These are phyloP conservation scores for Lodderomyces oxycetoniae DNA, from an alignment of 1,139 yeast species.

Conservation along the genomic window DNA sequence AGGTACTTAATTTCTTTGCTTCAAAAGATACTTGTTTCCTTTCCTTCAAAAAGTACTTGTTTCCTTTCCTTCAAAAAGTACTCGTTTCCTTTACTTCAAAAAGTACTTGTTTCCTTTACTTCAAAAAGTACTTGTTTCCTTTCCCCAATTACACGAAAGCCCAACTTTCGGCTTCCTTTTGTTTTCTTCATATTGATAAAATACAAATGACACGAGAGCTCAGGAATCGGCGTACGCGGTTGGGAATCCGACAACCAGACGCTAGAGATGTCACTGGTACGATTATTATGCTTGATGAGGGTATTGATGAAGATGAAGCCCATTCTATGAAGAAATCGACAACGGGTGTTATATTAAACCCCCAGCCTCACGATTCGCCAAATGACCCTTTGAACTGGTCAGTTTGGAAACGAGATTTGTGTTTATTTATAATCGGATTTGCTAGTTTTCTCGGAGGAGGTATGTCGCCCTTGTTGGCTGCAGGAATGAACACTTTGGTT, in stretches of 20 bases:
- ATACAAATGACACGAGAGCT: too few relatives aligned
- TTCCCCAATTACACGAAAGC: too few relatives aligned
- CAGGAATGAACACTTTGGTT: constrained; percentile 45
- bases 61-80: too few relatives aligned
- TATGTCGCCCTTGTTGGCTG: constrained; percentile 57
- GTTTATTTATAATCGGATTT: constrained; percentile 50
- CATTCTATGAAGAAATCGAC: constrained; percentile 37
- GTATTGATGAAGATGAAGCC: constrained; percentile 13
- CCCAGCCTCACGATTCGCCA: constrained; percentile 73
- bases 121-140: too few relatives aligned
- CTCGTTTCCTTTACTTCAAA: too few relatives aligned
- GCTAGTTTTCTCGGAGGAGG: constrained; percentile 63
- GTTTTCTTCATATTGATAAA: too few relatives aligned
- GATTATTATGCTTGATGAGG: constrained; percentile 33
- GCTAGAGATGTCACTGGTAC: constrained; percentile 45
- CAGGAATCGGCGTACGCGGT: constrained; percentile 6
- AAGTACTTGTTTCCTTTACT: too few relatives aligned
- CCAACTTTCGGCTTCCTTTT: too few relatives aligned
- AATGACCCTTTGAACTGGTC: constrained; percentile 80
- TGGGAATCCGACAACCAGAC: constrained; percentile 42
- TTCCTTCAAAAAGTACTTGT: too few relatives aligned
- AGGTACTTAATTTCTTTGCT: too few relatives aligned
- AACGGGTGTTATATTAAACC: constrained; percentile 56
- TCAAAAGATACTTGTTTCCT: too few relatives aligned
- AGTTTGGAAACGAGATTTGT: constrained; percentile 51